A percentile compares a stretch with the other conserved stretches of the same genome.
Evolutionary conservation across 768 basidiomycete genomes (phyloP).

Genomic region (Chalciporus piperatus): DNA sequence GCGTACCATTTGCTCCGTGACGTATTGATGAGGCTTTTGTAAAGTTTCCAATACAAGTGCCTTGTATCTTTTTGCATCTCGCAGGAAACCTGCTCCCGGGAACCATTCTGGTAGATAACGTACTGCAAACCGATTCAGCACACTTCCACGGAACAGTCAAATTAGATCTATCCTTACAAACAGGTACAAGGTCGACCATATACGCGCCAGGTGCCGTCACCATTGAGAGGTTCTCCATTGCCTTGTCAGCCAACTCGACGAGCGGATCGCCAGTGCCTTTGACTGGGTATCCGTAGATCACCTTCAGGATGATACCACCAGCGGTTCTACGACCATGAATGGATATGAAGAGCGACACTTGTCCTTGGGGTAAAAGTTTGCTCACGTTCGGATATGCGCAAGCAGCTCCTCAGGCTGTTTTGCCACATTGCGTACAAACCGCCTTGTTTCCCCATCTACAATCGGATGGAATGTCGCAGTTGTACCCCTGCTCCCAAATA

Average conservation of each 20-base stretch:
- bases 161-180: constrained; percentile 4
- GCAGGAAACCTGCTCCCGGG: constrained; percentile 35
- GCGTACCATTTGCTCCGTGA: constrained; percentile 46
- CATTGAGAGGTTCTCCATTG: constrained; percentile 15
- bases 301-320: constrained; percentile 33
- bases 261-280: constrained; percentile 36
- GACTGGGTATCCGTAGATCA: constrained; percentile 41
- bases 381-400: constrained; percentile 23
- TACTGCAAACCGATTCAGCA: constrained; percentile 17
- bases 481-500: constrained; percentile 12
- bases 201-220: constrained; percentile 8
- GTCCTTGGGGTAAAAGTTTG: not conserved
- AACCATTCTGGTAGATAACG: constrained; percentile 34
- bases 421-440: constrained; percentile 18
- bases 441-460: constrained; percentile 16
- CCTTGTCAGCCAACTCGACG: constrained; percentile 27
- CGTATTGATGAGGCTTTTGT: constrained; percentile 43
- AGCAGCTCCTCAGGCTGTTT: constrained; percentile 14
- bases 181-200: constrained; percentile 23
- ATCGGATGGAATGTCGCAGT: constrained; percentile 12
- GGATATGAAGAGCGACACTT: too few relatives aligned
- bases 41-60: constrained; percentile 36
- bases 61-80: constrained; percentile 25
- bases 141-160: not conserved
- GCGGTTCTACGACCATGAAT: constrained; percentile 3